Conservation (phyloP, 2,329 filamentous ascomycete species). For the Fusarium concolor region DNA sequence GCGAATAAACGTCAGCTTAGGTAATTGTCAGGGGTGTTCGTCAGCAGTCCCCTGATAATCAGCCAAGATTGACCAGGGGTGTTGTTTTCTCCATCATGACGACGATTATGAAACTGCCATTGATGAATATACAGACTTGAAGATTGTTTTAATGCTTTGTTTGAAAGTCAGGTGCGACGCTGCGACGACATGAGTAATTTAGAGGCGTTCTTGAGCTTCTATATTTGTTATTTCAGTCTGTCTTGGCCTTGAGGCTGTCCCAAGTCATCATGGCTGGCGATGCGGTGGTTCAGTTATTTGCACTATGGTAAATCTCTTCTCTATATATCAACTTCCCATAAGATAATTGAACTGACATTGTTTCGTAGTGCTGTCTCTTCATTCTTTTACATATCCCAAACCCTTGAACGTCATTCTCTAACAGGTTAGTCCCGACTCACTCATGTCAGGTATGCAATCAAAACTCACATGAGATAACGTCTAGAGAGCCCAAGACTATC, state of each 20-base stretch:
- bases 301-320: constrained; percentile 35
- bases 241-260: constrained; percentile 17
- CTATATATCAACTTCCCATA: not conserved
- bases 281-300: constrained; percentile 40
- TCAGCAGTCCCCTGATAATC: constrained; percentile 36
- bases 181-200: constrained; percentile 30
- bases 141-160: constrained; percentile 1
- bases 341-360: not conserved
- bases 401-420: constrained; percentile 61
- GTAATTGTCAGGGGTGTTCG: constrained; percentile 38
- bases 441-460: not conserved
- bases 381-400: constrained; percentile 61
- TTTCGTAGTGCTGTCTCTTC: constrained; percentile 57
- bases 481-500: constrained; percentile 63
- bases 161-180: not conserved
- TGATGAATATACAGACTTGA: not conserved
- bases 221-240: constrained; percentile 19
- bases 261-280: constrained; percentile 38
- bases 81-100: constrained; percentile 32
- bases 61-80: constrained; percentile 26
- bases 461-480: constrained; percentile 1
- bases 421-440: constrained; percentile 53
- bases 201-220: constrained; percentile 13
- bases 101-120: not conserved
- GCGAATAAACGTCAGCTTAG: constrained; percentile 25